Evolutionary conservation across 441 rosid species (phyloP).

Genomic region (Arabidopsis lyrata): DNA sequence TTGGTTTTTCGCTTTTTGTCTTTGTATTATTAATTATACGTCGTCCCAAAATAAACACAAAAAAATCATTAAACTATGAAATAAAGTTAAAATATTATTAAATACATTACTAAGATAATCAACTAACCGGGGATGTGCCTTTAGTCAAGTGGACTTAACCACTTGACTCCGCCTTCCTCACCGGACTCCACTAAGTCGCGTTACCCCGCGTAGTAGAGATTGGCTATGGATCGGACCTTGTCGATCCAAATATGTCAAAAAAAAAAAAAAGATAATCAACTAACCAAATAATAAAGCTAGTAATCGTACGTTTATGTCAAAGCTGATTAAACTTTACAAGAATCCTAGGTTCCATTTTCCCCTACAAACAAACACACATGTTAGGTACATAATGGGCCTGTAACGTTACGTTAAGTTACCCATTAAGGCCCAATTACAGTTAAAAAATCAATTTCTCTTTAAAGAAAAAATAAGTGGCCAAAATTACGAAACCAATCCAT

Average conservation of each 20-base stretch:
- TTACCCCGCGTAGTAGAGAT: too few species aligned
- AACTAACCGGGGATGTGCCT: too few species aligned
- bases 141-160: too few species aligned
- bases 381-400: neutral
- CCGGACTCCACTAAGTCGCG: too few species aligned
- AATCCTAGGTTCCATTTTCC: constrained; percentile 21
- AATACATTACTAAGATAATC: constrained; percentile 4
- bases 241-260: too few species aligned
- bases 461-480: too few species aligned
- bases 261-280: too few species aligned
- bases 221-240: too few species aligned
- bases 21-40: constrained; percentile 5
- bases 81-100: neutral
- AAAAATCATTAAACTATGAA: neutral
- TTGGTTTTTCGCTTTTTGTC: constrained; percentile 28
- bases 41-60: constrained; percentile 13
- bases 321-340: constrained; percentile 9
- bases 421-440: constrained; percentile 8
- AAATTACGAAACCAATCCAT: neutral
- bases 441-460: too few species aligned
- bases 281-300: constrained; percentile 23
- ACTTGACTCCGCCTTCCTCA: too few species aligned
- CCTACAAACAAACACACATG: constrained; percentile 4
- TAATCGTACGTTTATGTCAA: constrained; percentile 30
- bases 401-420: neutral